phyloP scores from a whole-genome alignment of 495 filamentous ascomycete species.

The Filosporella fistucella region DNA sequence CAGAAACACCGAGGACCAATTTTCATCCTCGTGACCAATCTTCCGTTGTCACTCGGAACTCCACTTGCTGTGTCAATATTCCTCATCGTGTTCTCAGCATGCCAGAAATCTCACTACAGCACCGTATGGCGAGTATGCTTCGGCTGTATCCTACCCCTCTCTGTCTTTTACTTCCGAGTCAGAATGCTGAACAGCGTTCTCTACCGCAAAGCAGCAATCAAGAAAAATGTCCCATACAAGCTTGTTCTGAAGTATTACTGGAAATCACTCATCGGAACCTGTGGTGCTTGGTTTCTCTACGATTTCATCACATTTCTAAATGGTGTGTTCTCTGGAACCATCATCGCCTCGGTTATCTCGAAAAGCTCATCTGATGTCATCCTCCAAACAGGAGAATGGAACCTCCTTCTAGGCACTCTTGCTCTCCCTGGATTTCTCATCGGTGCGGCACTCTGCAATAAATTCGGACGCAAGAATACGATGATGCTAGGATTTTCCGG shows the following conservation, averaged over 20 bases:
- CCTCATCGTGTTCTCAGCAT: constrained; percentile 40
- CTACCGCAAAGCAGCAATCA: constrained; percentile 45
- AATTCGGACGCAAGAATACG: constrained; percentile 42
- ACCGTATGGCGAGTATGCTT: constrained; percentile 50
- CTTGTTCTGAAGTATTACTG: constrained; percentile 43
- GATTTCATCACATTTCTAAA: constrained; percentile 46
- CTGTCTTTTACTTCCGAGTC: constrained; percentile 48
- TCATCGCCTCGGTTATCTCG: constrained; percentile 38
- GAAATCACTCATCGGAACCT: constrained; percentile 42
- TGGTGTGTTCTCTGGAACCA: constrained; percentile 44
- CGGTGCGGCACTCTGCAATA: constrained; percentile 42
- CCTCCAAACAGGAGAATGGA: constrained; percentile 40
- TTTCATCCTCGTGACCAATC: constrained; percentile 50
- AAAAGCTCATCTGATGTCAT: constrained; percentile 29
- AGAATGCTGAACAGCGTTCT: constrained; percentile 47
- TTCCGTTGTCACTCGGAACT: constrained; percentile 44
- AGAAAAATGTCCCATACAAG: constrained; percentile 38
- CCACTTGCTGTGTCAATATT: constrained; percentile 45
- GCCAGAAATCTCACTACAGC: constrained; percentile 32
- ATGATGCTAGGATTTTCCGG: constrained; percentile 51
- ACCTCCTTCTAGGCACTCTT: constrained; percentile 41
- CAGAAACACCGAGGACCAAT: constrained; percentile 41
- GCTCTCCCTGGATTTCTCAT: constrained; percentile 45
- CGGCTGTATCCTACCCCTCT: constrained; percentile 44
- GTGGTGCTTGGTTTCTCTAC: constrained; percentile 48